Conservation (phyloP, 2,329 filamentous ascomycete species). For the Fusarium nisikadoi region DNA sequence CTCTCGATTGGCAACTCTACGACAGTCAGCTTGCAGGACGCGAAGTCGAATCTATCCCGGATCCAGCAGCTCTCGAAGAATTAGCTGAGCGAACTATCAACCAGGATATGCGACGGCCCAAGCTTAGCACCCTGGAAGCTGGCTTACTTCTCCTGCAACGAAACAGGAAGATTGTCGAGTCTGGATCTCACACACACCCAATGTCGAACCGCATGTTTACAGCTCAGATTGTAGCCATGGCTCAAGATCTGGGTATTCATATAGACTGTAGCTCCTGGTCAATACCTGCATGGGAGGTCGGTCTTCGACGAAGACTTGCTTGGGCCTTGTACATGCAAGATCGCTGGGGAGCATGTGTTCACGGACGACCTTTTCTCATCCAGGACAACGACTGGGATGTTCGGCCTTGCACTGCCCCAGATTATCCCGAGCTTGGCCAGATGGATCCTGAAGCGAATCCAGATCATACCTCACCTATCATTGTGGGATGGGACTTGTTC, state of each 20-base stretch:
- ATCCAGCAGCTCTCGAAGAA: constrained; percentile 50
- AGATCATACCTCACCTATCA: constrained; percentile 55
- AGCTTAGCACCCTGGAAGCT: constrained; percentile 65
- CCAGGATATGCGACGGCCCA: constrained; percentile 62
- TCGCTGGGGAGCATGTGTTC: constrained; percentile 68
- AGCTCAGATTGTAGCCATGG: constrained; percentile 65
- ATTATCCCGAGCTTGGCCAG: constrained; percentile 53
- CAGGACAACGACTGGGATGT: constrained; percentile 66
- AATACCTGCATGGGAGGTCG: constrained; percentile 71
- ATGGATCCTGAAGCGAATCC: constrained; percentile 49
- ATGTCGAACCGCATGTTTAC: constrained; percentile 58
- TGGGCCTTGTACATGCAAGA: constrained; percentile 76
- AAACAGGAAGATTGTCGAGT: constrained; percentile 53
- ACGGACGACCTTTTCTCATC: constrained; percentile 67
- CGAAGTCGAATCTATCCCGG: constrained; percentile 45
- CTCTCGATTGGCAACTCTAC: constrained; percentile 70
- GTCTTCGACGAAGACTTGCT: constrained; percentile 68
- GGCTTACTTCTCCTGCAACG: constrained; percentile 64
- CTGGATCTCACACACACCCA: constrained; percentile 34
- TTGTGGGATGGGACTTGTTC: constrained; percentile 60
- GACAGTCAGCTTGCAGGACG: constrained; percentile 59
- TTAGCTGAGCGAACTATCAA: constrained; percentile 57
- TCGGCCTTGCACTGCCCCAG: constrained; percentile 47
- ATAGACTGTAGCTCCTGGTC: constrained; percentile 71
- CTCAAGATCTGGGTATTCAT: constrained; percentile 68